Evolutionary conservation across 306 rosid genomes (phyloP), one percentile per base, ranked within the genome.

Genomic region (Ormosia semicastrata): DNA sequence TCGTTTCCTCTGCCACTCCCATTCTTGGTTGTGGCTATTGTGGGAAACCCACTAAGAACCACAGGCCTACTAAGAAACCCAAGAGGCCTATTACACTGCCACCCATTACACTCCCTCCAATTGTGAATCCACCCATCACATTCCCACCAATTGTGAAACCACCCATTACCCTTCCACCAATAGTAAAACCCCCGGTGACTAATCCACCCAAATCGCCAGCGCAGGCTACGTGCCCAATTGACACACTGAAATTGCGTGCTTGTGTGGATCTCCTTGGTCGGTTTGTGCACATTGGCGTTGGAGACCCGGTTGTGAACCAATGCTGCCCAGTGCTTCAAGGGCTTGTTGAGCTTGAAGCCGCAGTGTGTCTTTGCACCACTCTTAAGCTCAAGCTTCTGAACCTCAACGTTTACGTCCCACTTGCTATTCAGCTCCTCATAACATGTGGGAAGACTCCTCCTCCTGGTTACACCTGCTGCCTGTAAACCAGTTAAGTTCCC

Each of bases 381-480:
- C 93, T 96, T 17, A 96, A 96, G 84, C 41, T 89, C 15, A 96
- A 96, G 85, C 91, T 88, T 83, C 88, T 96, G n/a, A 91, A 92
- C 85, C 98, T 96, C 54, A 94, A 90, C 36, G 74, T 96, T 5
- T 92, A 71, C 68, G 97, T 96, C 1, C 98, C 99, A 0, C 40
- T 96, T 33, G 98, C 98, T 79, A 92, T 96, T 84, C 97, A 96
- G 89, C 97, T 96, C 14, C 97, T 96, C 12, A 74, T 96, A 14
- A 54, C 97, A 60, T 96, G 99, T 85, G 99, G 99, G 2, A 96
- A 96, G 82, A 77, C 86, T 3, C 99, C 99, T 76, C 98, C 99
- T 82, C 90, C 97, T 84, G 99, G 99, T 75, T 96, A 85, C 93
- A 96, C 99, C 14, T 96, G 99, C 91, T 79, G 97, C 69, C 91